Evolutionary conservation across 768 basidiomycete genomes (phyloP).

Genomic region (Tricholoma flavovirens): DNA sequence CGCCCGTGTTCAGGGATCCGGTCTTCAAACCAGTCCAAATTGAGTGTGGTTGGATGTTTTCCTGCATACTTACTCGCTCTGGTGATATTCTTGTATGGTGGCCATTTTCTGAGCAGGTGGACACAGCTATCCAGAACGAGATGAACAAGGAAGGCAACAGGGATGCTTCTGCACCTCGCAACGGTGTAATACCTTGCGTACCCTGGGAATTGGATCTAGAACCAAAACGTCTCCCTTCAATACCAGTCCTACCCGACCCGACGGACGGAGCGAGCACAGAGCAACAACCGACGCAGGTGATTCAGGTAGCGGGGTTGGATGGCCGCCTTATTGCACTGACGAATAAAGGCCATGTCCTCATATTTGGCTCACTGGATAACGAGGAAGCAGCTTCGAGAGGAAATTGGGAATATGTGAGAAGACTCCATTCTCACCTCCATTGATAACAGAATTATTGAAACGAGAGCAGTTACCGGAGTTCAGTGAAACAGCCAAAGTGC

Average conservation of each 20-base stretch:
- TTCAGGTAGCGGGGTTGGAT: slow-evolving; percentile 80
- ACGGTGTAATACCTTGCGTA: slow-evolving; percentile 51
- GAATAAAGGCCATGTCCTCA: slow-evolving; percentile 70
- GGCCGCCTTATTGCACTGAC: slow-evolving; percentile 74
- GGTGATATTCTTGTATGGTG: slow-evolving; percentile 76
- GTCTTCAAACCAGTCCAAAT: slow-evolving; percentile 47
- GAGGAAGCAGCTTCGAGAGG: slow-evolving; percentile 35
- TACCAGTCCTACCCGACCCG: slow-evolving; percentile 58
- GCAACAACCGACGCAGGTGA: slow-evolving; percentile 39
- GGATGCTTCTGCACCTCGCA: slow-evolving; percentile 19
- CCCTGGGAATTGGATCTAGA: slow-evolving; percentile 51
- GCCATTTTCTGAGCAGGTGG: slow-evolving; percentile 48
- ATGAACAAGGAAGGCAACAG: background rate
- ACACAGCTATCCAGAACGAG: slow-evolving; percentile 32
- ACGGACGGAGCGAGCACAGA: slow-evolving; percentile 20
- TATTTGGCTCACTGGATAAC: slow-evolving; percentile 42
- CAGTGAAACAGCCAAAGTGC: slow-evolving; percentile 54
- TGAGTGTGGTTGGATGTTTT: slow-evolving; percentile 79
- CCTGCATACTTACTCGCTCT: slow-evolving; percentile 64
- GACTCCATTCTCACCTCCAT: background rate
- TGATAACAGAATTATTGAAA: slow-evolving; percentile 1
- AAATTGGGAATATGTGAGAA: slow-evolving; percentile 68
- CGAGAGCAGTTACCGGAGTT: slow-evolving; percentile 60
- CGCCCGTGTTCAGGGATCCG: slow-evolving; percentile 41
- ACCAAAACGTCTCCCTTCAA: slow-evolving; percentile 51